Percentiles rank a stretch among this genome's conserved stretches.
Conservation (phyloP, 2,329 filamentous ascomycete species). For the Cephalotrichum gorgonifer region DNA sequence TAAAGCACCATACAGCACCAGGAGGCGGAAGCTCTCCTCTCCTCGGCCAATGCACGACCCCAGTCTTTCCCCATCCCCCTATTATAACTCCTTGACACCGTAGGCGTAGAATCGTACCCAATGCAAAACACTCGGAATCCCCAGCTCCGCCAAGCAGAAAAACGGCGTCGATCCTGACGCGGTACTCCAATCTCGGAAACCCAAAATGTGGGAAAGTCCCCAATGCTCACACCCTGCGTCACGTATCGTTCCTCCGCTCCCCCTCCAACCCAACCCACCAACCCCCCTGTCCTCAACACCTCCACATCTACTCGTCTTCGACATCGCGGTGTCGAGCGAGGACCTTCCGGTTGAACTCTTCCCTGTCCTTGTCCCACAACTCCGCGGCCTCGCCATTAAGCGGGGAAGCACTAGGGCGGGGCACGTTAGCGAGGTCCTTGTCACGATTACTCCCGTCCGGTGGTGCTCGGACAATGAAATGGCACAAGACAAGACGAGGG, state of each 20-base stretch:
- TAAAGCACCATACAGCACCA: no score
- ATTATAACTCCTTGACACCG: background rate
- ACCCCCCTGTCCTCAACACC: background rate
- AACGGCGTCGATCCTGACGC: background rate
- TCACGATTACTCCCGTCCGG: no score
- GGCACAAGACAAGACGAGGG: background rate
- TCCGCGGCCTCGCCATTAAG: conserved; percentile 94
- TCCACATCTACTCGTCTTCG: conserved; percentile 46
- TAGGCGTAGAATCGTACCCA: background rate
- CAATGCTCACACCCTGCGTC: no score
- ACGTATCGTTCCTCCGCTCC: no score
- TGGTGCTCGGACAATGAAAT: background rate
- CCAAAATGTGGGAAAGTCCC: background rate
- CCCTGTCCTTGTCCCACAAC: conserved; percentile 82
- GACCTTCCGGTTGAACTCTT: conserved; percentile 76
- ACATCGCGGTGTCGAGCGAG: conserved; percentile 51
- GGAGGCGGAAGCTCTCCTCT: no score
- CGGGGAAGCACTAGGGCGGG: conserved; percentile 62
- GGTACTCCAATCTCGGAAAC: background rate
- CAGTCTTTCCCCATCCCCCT: background rate
- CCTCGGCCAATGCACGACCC: no score
- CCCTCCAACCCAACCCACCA: background rate
- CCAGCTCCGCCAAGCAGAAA: background rate
- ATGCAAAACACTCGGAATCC: background rate
- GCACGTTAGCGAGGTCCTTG: background rate